Base-by-base conservation (phyloP, 345 rosid species). In the Aquilaria yunnanensis region DNA sequence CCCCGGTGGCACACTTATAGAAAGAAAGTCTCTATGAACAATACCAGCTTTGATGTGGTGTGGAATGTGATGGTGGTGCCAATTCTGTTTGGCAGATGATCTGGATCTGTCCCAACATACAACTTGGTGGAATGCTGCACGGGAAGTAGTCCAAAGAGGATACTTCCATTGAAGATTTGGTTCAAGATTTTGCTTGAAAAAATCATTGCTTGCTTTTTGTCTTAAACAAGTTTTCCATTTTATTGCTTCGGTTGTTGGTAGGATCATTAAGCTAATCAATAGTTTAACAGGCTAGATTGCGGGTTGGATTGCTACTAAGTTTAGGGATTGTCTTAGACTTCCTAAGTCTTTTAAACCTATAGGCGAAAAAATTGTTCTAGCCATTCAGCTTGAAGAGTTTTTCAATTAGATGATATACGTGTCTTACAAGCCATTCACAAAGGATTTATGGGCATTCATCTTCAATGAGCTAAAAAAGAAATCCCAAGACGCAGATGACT, bases 41-140 rank as follows among this genome's bases (percentile, higher is more conserved):
- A 57, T 45, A 6, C 51, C 0, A 2, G 1, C 11, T 48, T 29
- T 5, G 9, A 64, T 29, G 0, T 8, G n/a, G 5, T 70, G 74
- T 23, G 0, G 43, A 37, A 7, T 7, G 83, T 74, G 10, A 50
- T 80, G 10, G 56, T 60, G 46, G 81, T 82, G 2, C 59, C 59
- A 2, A 23, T 80, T 10, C 7, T 67, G 5, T 59, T 61, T 52
- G 79, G 88, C 6, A 71, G 89, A 57, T 89, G 94, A 88, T 80
- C 80, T 14, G 83, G 77, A 37, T 74, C 69, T 12, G 66, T 87
- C 47, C 62, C 77, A 0, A 76, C 77, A 13, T 63, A 72, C 73
- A 83, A 82, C 74, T 55, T 87, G 81, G 52, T 87, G 4, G 70
- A 78, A 16, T 85, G 67, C 52, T 83, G 85, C 68, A 67, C 80